Percentiles rank a stretch among this genome's conserved stretches.
phyloP scores from a whole-genome alignment of 805 yeast genomes.

The Debaryomyces prosopidis region DNA sequence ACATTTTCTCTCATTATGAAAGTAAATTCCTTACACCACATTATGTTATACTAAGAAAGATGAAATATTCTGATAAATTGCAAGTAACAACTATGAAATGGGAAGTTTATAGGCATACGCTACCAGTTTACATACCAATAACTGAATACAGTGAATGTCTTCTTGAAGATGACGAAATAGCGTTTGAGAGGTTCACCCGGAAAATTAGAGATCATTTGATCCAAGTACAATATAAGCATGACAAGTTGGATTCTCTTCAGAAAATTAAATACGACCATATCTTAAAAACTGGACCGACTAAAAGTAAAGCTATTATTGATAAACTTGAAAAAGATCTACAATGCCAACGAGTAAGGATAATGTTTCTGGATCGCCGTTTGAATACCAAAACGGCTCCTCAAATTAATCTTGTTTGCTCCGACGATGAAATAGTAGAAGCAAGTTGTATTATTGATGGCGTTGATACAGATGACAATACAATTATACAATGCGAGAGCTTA shows the following conservation, averaged over 20 bases:
- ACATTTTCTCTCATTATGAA: slow-evolving; percentile 27
- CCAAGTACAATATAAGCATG: slow-evolving; percentile 31
- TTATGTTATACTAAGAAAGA: slow-evolving; percentile 42
- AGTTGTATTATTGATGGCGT: slow-evolving; percentile 2
- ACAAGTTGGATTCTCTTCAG: slow-evolving; percentile 20
- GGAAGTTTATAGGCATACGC: slow-evolving; percentile 36
- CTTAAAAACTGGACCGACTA: slow-evolving; percentile 1
- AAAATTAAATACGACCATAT: slow-evolving; percentile 11
- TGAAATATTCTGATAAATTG: slow-evolving; percentile 5
- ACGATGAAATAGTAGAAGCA: slow-evolving; percentile 15
- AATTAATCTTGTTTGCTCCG: slow-evolving; percentile 23
- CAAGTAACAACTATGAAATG: slow-evolving; percentile 15
- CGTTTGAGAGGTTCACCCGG: slow-evolving; percentile 16
- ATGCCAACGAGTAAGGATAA: slow-evolving; percentile 21
- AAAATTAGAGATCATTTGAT: slow-evolving; percentile 22
- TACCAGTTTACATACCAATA: slow-evolving; percentile 33
- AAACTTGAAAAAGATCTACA: slow-evolving; percentile 25
- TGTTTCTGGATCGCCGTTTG: slow-evolving; percentile 2
- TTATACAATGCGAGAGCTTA: slow-evolving; percentile 12
- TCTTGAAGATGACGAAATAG: slow-evolving; percentile 16
- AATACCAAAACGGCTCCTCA: slow-evolving; percentile 3
- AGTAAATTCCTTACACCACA: slow-evolving; percentile 42
- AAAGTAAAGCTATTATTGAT: slow-evolving; percentile 8
- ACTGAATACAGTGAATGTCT: slow-evolving; percentile 14
- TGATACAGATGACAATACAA: slow-evolving; percentile 2